phyloP scores from a whole-genome alignment of 106 monocot genomes.

The Agapanthus africanus region DNA sequence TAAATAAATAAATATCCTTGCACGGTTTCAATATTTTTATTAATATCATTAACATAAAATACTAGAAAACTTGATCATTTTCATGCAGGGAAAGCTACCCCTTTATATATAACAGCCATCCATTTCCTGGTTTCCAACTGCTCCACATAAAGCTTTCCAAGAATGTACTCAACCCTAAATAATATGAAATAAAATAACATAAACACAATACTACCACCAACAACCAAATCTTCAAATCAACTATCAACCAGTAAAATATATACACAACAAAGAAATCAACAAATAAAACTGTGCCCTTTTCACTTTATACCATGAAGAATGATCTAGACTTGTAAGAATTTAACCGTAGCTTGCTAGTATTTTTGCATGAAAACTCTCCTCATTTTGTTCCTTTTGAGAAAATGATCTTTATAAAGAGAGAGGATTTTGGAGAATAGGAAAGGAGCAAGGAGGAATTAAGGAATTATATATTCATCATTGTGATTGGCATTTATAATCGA shows the following conservation, averaged over 20 bases:
- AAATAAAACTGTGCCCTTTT: not conserved
- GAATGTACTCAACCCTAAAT: slow-evolving; percentile 13
- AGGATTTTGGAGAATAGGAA: not conserved
- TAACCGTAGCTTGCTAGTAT: not conserved
- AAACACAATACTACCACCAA: slow-evolving; percentile 9
- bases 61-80: too few relatives aligned
- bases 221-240: slow-evolving; percentile 10
- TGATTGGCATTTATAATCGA: slow-evolving; percentile 7
- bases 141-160: slow-evolving; percentile 34
- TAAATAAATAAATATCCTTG: not conserved
- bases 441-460: too few relatives aligned
- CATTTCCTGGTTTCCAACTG: slow-evolving; percentile 28
- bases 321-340: not conserved
- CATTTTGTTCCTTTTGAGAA: slow-evolving; percentile 3
- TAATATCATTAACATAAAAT: not conserved
- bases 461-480: not conserved
- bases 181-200: not conserved
- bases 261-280: not conserved
- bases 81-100: not conserved
- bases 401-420: not conserved
- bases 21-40: not conserved
- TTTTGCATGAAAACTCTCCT: slow-evolving; percentile 8
- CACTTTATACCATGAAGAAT: slow-evolving; percentile 7
- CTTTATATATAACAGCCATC: slow-evolving; percentile 10
- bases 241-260: slow-evolving; percentile 3